phyloP scores from a whole-genome alignment of 768 basidiomycete species.

The Chalciporus piperatus region DNA sequence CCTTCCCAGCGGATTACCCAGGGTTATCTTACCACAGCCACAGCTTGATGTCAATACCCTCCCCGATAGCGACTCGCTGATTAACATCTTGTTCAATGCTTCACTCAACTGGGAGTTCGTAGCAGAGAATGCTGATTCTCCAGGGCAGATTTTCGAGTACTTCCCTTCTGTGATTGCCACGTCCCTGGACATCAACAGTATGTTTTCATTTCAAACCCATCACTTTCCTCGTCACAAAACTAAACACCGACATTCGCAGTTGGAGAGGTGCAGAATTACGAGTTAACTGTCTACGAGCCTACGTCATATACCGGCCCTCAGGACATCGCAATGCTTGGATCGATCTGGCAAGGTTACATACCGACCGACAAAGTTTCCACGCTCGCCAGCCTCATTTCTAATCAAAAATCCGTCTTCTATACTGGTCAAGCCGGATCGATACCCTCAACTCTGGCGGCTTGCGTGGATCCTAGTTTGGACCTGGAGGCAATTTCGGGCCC shows the following conservation, averaged over 20 bases:
- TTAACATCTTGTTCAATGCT: constrained; percentile 63
- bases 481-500: constrained; percentile 48
- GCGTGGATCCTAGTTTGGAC: constrained; percentile 68
- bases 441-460: constrained; percentile 54
- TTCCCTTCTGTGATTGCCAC: constrained; percentile 51
- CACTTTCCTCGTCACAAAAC: constrained; percentile 15
- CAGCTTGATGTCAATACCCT: constrained; percentile 28
- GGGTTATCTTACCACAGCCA: constrained; percentile 49
- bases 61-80: constrained; percentile 41
- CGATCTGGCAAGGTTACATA: constrained; percentile 72
- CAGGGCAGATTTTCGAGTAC: constrained; percentile 76
- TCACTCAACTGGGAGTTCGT: constrained; percentile 72
- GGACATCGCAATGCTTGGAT: constrained; percentile 55
- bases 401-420: constrained; percentile 63
- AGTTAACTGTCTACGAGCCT: constrained; percentile 14
- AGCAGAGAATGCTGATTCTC: constrained; percentile 49
- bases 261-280: constrained; percentile 44
- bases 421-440: constrained; percentile 44
- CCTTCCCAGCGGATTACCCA: constrained; percentile 61
- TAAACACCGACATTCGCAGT: constrained; percentile 31
- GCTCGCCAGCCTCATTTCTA: constrained; percentile 65
- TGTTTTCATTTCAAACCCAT: constrained; percentile 16
- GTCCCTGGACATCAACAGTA: constrained; percentile 45
- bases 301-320: constrained; percentile 42
- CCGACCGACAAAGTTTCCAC: constrained; percentile 50